Conservation (phyloP, 2,329 filamentous ascomycete species). For the Phoma sp. region DNA sequence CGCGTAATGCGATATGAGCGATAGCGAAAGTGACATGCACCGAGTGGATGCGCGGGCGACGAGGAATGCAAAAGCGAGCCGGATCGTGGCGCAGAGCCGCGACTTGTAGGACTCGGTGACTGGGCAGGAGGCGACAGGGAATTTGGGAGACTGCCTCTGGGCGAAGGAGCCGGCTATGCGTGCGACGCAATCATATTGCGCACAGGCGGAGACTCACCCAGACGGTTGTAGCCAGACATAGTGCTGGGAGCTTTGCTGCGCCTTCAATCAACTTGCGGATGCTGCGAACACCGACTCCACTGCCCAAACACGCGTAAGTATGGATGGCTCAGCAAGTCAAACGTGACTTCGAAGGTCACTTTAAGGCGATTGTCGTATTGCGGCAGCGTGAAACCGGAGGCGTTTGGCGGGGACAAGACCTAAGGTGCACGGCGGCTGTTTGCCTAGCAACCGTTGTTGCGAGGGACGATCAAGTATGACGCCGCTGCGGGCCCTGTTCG, state of each 20-base stretch:
- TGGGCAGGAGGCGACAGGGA: slow-evolving; percentile 11
- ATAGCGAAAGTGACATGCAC: slow-evolving; percentile 6
- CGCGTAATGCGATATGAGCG: slow-evolving; percentile 21
- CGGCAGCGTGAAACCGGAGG: slow-evolving; percentile 38
- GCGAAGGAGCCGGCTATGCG: slow-evolving; percentile 19
- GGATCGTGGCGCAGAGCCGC: slow-evolving; percentile 9
- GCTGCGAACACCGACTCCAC: slow-evolving; percentile 24
- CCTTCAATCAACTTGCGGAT: slow-evolving; percentile 27
- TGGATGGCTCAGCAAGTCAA: slow-evolving; percentile 21
- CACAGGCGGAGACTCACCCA: slow-evolving; percentile 39
- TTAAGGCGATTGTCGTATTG: slow-evolving; percentile 19
- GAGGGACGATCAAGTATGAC: slow-evolving; percentile 13
- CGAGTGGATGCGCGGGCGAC: slow-evolving; percentile 19
- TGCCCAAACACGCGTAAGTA: slow-evolving; percentile 23
- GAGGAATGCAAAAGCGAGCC: slow-evolving; percentile 12
- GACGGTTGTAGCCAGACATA: slow-evolving; percentile 47
- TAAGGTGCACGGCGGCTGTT: slow-evolving; percentile 31
- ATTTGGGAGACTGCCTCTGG: slow-evolving; percentile 17
- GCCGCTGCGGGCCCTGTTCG: slow-evolving; percentile 11
- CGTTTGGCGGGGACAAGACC: slow-evolving; percentile 31
- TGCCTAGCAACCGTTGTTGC: slow-evolving; percentile 39
- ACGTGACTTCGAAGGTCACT: slow-evolving; percentile 29
- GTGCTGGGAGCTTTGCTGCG: slow-evolving; percentile 27
- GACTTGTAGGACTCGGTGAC: slow-evolving; percentile 4
- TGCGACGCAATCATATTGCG: slow-evolving; percentile 18